These are phyloP conservation scores for Lipomyces yamanashiensis DNA, from an alignment of 805 yeast genomes.

Conservation along the genomic window DNA sequence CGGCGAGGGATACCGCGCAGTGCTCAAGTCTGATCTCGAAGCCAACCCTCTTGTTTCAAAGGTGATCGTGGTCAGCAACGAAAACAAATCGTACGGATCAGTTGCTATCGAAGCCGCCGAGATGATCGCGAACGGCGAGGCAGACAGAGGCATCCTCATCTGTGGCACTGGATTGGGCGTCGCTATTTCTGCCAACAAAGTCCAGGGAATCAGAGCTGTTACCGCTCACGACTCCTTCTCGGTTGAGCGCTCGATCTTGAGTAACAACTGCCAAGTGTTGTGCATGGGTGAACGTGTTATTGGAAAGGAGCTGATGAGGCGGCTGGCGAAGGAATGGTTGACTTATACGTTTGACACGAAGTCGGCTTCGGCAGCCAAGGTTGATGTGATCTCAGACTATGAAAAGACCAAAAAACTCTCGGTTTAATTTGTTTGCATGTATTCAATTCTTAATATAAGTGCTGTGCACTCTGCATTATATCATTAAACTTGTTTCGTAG, in stretches of 20 bases:
- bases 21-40: conserved; percentile 23
- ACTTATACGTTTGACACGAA: conserved; percentile 49
- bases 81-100: conserved; percentile 45
- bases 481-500: too few species aligned
- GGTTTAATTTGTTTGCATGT: not conserved
- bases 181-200: conserved; percentile 56
- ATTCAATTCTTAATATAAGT: too few species aligned
- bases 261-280: conserved; percentile 52
- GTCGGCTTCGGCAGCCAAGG: conserved; percentile 52
- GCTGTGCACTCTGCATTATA: too few species aligned
- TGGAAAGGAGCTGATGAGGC: conserved; percentile 51
- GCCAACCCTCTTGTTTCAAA: conserved; percentile 24
- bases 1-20: conserved; percentile 22
- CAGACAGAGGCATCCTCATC: conserved; percentile 53
- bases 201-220: conserved; percentile 53
- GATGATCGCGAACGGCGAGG: conserved; percentile 48
- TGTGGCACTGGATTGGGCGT: conserved; percentile 59
- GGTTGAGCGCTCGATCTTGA: conserved; percentile 52
- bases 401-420: conserved; percentile 11
- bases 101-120: conserved; percentile 54
- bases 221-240: conserved; percentile 56
- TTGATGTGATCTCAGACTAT: conserved; percentile 32
- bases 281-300: conserved; percentile 57
- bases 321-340: conserved; percentile 54
- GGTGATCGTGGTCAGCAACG: conserved; percentile 23